Evolutionary conservation across 2,329 filamentous ascomycete species (phyloP).

Genomic region (Paramyrothecium roridum): DNA sequence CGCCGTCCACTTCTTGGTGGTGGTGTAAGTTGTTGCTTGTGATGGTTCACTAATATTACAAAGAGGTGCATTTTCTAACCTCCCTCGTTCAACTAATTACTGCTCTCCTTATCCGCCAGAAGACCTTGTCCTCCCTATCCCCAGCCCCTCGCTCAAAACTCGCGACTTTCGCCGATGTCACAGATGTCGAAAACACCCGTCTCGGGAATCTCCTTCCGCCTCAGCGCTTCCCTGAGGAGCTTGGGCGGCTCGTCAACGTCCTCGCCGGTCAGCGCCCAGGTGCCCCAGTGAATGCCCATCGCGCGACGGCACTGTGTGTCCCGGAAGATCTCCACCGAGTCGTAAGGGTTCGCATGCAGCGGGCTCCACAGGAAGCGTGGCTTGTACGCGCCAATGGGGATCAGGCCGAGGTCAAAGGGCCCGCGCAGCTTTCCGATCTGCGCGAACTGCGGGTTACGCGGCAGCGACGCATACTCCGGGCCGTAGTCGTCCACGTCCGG

Average conservation of each 20-base stretch:
- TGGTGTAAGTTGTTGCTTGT: too few species aligned
- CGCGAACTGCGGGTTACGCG: slow-evolving; percentile 78
- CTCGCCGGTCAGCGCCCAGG: slow-evolving; percentile 83
- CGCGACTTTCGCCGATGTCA: slow-evolving; percentile 78
- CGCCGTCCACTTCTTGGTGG: too few species aligned
- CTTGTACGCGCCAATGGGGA: slow-evolving; percentile 88
- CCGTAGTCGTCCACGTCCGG: slow-evolving; percentile 67
- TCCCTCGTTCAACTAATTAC: too few species aligned
- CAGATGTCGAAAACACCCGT: slow-evolving; percentile 77
- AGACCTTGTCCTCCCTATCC: too few species aligned
- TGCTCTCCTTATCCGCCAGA: too few species aligned
- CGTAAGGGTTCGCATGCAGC: slow-evolving; percentile 83
- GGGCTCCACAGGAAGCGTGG: slow-evolving; percentile 70
- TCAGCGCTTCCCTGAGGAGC: slow-evolving; percentile 69
- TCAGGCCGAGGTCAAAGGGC: slow-evolving; percentile 86
- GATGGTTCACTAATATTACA: too few species aligned
- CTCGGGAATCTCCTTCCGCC: slow-evolving; percentile 63
- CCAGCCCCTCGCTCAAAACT: slow-evolving; percentile 50
- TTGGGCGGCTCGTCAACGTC: slow-evolving; percentile 79
- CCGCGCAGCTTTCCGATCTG: slow-evolving; percentile 78
- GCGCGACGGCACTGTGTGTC: slow-evolving; percentile 77
- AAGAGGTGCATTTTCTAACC: too few species aligned
- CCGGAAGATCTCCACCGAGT: slow-evolving; percentile 83
- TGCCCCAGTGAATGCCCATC: slow-evolving; percentile 90
- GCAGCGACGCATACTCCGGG: slow-evolving; percentile 61